phyloP scores from a whole-genome alignment of 148 eudicot species.

The Camellia lanceoleosa region DNA sequence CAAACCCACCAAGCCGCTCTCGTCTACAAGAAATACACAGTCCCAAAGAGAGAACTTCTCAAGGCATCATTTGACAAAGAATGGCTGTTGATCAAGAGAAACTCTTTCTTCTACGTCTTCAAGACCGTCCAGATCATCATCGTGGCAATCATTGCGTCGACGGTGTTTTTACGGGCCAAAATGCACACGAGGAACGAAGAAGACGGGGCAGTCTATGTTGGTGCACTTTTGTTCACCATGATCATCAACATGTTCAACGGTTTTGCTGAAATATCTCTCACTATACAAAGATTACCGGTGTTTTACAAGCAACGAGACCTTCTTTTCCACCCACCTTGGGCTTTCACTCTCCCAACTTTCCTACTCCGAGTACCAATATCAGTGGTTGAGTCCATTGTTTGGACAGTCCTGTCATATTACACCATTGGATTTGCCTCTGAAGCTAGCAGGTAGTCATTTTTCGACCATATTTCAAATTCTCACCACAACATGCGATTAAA shows the following conservation, averaged over 20 bases:
- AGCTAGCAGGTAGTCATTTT: conserved; percentile 58
- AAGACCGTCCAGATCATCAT: conserved; percentile 60
- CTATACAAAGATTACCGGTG: conserved; percentile 61
- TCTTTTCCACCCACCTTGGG: conserved; percentile 77
- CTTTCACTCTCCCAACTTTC: conserved; percentile 67
- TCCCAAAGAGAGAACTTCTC: conserved; percentile 54
- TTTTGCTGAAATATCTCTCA: conserved; percentile 56
- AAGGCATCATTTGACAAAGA: conserved; percentile 72
- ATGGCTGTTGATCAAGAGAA: conserved; percentile 62
- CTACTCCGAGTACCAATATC: conserved; percentile 70
- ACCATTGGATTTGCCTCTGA: conserved; percentile 83
- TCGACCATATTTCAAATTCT: background rate
- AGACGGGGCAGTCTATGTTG: conserved; percentile 61
- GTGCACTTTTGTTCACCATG: conserved; percentile 59
- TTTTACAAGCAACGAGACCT: conserved; percentile 76
- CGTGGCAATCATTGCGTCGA: conserved; percentile 52
- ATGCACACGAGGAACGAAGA: conserved; percentile 51
- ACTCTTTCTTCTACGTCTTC: conserved; percentile 63
- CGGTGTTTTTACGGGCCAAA: conserved; percentile 50
- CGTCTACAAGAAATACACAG: conserved; percentile 46
- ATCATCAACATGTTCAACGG: conserved; percentile 73
- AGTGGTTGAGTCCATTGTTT: conserved; percentile 53
- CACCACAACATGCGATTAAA: too few species aligned
- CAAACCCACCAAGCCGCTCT: conserved; percentile 58
- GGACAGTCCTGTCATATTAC: conserved; percentile 65